Evolutionary conservation across 345 rosid genomes (phyloP), one percentile per base, ranked within the genome.

Genomic region (Pistacia integerrima): DNA sequence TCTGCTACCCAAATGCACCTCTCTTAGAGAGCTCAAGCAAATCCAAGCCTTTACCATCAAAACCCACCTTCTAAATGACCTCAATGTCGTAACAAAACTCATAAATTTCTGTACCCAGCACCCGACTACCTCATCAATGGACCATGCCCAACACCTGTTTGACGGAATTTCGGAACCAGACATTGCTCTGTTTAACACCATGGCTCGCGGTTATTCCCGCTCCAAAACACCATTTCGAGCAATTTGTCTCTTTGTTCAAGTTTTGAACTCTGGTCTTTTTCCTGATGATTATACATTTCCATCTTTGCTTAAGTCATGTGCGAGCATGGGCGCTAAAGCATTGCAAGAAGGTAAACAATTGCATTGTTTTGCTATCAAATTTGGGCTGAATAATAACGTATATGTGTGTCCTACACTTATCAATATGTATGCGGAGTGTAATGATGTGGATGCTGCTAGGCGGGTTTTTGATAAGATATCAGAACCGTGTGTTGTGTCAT

Each of bases 231-330:
- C 97, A 49, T 69, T 80, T 57, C 79, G 77, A 1, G 92, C 87
- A 0, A 67, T 89, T 58, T 35, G 51, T 13, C 85, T 90, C 76
- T 85, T 94, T 33, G 84, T 70, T 74, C 78, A 76, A 16, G 77
- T 91, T 69, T 85, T 91, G 49, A 70, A 70, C 57, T 57, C 71
- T 73, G 90, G 84, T 17, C 76, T 91, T 71, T 79, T 83, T 8
- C 89, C 90, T 11, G 94, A 84, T 76, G 85, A 86, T 60, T 93
- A 93, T 81, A 88, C 92, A 62, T 89, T 93, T 82, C 86, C 92
- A n/a, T 78, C 86, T 77, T 91, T 93, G 41, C 82, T 90, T 72
- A 90, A 88, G 82, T 91, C 84, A 46, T 86, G 91, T 57, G 87
- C 85, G 8, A 81, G 79, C 48, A 30, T 28, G 33, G 66, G 59